These are phyloP conservation scores for Rubia yunnanensis DNA, from an alignment of 257 asterid genomes.

Conservation along the genomic window DNA sequence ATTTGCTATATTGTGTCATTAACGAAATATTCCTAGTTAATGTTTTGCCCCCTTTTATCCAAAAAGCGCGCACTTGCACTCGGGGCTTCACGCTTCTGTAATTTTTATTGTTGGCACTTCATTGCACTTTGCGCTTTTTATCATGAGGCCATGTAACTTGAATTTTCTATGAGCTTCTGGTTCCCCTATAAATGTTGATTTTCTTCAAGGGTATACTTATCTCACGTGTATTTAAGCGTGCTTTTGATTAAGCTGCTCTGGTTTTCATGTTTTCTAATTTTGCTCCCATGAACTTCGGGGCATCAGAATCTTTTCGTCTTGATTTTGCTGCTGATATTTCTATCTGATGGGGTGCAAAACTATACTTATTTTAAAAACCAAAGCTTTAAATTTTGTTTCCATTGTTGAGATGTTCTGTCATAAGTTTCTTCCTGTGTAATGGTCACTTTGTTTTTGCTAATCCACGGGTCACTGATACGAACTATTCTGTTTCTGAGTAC, in stretches of 20 bases:
- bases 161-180: not conserved
- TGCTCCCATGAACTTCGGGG: not conserved
- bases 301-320: not conserved
- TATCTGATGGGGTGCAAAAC: not conserved
- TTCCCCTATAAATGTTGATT: not conserved
- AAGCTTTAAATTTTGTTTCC: not conserved
- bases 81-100: no score
- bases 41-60: no score
- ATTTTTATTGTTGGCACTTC: no score
- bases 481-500: not conserved
- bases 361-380: no score
- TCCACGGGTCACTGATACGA: not conserved
- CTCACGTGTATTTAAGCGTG: not conserved
- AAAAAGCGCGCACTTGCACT: no score
- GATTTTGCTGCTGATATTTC: not conserved
- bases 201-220: not conserved
- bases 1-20: no score
- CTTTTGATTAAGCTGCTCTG: no score
- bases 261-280: no score
- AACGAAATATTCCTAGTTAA: no score
- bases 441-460: not conserved
- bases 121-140: no score
- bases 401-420: no score
- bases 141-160: not conserved
- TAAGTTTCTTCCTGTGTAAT: no score